Base-by-base conservation (phyloP, 1,284 basidiomycete species). In the Ganoderma multipileum region DNA sequence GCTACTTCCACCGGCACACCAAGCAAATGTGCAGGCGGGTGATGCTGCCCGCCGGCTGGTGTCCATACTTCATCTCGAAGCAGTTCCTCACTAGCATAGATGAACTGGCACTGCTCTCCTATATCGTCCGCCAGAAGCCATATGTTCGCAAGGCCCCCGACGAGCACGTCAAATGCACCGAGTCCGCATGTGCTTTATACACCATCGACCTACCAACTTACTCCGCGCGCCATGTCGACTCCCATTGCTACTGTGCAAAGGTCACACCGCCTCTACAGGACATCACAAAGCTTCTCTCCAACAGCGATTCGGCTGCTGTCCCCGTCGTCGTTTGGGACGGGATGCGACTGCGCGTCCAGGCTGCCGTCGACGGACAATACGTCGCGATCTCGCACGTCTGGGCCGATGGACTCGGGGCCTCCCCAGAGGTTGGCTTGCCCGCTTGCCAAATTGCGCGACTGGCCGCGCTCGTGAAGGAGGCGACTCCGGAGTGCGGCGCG, bases 321-420 rank as follows among this genome's bases (percentile, higher is more conserved):
- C 67, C 63, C 9, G 67, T 64, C 28, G 30, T 68, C 9, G 20
- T 36, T 16, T 60, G 54, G 30, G 63, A 65, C 5, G 67, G 63
- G 14, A 18, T 26, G 18, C 14, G 39, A 2, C 50, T 68, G 36
- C 30, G 36, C 23, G 59, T 68, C n/a, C 58, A 63, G 18, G 7
- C 38, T 30, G 63, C 67, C 3, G 26, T 33, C 2, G 36, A 41
- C 3, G 50, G 39, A 2, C 39, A 63, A 9, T 73, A 73, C 42
- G 60, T 71, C 60, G 70, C 70, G 14, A 66, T 73, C n/a, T 73
- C 70, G 3, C 72, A 73, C 30, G 72, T 73, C 5, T 73, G 72
- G 72, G 68, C 71, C 2, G 71, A 73, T 38, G 72, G 72, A 5
- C 57, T 73, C 1, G 72, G 72, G 9, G 71, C 70, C 61, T 65